Base-by-base conservation (phyloP, 2,329 filamentous ascomycete genomes). In the Botrytis byssoidea region DNA sequence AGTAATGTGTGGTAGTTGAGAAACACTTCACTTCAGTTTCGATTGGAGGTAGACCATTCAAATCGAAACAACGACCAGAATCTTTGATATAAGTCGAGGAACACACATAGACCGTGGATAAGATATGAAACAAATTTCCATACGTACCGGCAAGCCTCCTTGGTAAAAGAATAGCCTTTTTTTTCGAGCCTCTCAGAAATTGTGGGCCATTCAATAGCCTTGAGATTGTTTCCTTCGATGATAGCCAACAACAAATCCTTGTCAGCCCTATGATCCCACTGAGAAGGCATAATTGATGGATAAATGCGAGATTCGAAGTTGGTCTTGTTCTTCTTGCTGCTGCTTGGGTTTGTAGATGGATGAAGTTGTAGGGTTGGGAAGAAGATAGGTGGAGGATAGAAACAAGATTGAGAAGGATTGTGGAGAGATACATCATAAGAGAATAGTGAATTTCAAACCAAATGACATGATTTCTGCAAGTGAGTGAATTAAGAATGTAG, bases 101-200 rank as follows among this genome's bases (percentile, higher is more conserved):
- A 51, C 25, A 37, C 18, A 29, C 10, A 25, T 14, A 35, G 22
- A 65, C 5, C 4, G n/a, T 25, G 44, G 35, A 37, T 3, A 51
- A 51, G 14, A 67, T 32, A 14, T 22, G 9, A n/a, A n/a, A 20
- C 4, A 67, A 64, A 71, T 1, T 25, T n/a, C 29, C 44, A 16
- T 48, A 76, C 79, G 44, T 78, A 80, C 80, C 79, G 77, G 37
- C 80, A 81, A 14, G 77, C 80, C 70, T 81, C 79, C 35, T 78
- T 75, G 14, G 76, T 77, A 67, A 80, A 80, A 40, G 57, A 75
- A 60, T 80, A 77, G 20, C 76, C 76, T 60, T 79, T 78, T 12
- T 46, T 29, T 1, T 67, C n/a, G 74, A 81, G 77, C 37, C 70
- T 72, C 0, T 44, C 71, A 8, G 79, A 55, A 22, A 81, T 76